Conservation (phyloP, 2,329 filamentous ascomycete genomes). For the Pseudocercospora cruenta region DNA sequence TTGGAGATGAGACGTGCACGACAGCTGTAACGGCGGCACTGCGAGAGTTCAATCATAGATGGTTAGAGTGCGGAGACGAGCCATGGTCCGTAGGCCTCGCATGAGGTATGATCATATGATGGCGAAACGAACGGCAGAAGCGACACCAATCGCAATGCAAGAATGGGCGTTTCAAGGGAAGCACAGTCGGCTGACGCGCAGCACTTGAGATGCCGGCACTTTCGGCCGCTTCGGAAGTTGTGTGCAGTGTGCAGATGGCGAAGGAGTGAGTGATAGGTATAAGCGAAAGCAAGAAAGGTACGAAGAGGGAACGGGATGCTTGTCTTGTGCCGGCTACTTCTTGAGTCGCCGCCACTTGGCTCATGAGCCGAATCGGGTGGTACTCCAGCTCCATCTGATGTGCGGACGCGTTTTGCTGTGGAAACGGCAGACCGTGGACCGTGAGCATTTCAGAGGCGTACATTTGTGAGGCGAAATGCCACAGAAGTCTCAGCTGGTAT, state of each 20-base stretch:
- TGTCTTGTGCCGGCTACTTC: neutral
- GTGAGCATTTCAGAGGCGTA: neutral
- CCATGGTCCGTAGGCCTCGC: neutral
- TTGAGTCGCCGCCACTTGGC: conserved; percentile 6
- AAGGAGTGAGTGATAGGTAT: neutral
- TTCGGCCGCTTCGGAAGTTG: neutral
- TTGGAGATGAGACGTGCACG: neutral
- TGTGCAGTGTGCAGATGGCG: neutral
- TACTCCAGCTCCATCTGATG: neutral
- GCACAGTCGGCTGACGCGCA: conserved; percentile 3
- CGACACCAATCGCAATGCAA: neutral
- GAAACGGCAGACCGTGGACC: neutral
- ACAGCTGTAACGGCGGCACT: conserved; percentile 6
- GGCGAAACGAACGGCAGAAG: neutral
- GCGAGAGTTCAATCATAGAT: conserved; percentile 5
- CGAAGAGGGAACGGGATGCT: conserved; percentile 7
- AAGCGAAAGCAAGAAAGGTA: conserved; percentile 3
- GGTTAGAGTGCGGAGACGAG: conserved; percentile 3
- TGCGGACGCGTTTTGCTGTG: neutral
- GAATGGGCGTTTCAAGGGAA: conserved; percentile 4
- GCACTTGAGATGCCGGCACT: neutral
- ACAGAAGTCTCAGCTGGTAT: neutral
- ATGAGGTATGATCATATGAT: neutral
- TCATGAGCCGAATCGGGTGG: neutral
- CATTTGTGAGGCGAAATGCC: neutral